Conservation (phyloP, 192 early-diverging fungal species). For the Phycomyces nitens region DNA sequence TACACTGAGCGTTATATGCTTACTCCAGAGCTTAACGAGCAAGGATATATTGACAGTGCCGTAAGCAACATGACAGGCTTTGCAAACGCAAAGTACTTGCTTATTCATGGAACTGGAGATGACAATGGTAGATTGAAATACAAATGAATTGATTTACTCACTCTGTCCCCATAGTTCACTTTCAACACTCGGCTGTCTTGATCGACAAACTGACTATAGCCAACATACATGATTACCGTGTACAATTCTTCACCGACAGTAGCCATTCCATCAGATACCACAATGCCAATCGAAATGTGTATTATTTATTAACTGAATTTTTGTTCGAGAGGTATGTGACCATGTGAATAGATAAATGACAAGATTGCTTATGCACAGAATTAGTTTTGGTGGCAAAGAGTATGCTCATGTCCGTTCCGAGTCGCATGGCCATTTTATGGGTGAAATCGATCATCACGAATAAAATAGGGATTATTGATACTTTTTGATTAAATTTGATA, state of each 20-base stretch:
- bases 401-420: conserved; percentile 30
- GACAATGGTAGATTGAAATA: conserved; percentile 54
- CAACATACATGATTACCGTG: conserved; percentile 74
- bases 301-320: conserved; percentile 38
- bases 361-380: not conserved
- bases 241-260: conserved; percentile 86
- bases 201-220: conserved; percentile 72
- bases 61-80: conserved; percentile 83
- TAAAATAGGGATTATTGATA: too few relatives aligned
- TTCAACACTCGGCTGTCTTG: conserved; percentile 87
- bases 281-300: conserved; percentile 66
- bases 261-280: conserved; percentile 84
- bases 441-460: not conserved
- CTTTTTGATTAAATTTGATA: too few relatives aligned
- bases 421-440: conserved; percentile 24
- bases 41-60: conserved; percentile 76
- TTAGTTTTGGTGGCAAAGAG: conserved; percentile 37
- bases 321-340: conserved; percentile 30
- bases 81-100: conserved; percentile 69
- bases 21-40: conserved; percentile 71
- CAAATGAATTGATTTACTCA: not conserved
- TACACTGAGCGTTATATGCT: conserved; percentile 99
- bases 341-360: not conserved
- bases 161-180: conserved; percentile 63
- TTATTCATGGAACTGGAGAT: conserved; percentile 92